A percentile compares a stretch with the other conserved stretches of the same genome.
Evolutionary conservation across 1,139 yeast species (phyloP).

Genomic region (Pichia sp.): DNA sequence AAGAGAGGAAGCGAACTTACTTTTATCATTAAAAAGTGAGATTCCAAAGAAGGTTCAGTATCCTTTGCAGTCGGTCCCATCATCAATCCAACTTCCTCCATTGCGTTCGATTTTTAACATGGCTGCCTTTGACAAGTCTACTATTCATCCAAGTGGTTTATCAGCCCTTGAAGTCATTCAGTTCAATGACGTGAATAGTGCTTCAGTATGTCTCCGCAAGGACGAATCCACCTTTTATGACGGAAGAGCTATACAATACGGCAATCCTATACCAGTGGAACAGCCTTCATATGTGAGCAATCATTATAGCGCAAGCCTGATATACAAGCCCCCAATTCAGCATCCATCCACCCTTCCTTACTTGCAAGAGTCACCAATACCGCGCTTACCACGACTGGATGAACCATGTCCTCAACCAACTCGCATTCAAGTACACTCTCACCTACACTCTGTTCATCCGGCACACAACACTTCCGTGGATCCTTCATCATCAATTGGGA

Average conservation of each 20-base stretch:
- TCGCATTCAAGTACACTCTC: too few species aligned
- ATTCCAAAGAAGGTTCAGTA: not conserved
- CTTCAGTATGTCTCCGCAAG: conserved; percentile 5
- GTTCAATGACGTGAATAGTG: conserved; percentile 6
- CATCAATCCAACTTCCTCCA: conserved; percentile 13
- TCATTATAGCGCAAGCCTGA: too few species aligned
- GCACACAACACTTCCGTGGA: too few species aligned
- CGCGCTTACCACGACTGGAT: too few species aligned
- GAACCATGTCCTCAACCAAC: too few species aligned
- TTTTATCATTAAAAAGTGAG: not conserved
- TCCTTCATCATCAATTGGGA: too few species aligned
- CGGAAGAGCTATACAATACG: conserved; percentile 7
- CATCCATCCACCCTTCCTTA: too few species aligned
- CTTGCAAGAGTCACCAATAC: too few species aligned
- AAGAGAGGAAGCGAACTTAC: not conserved
- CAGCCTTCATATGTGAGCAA: too few species aligned
- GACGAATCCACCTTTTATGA: conserved; percentile 4
- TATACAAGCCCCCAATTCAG: too few species aligned
- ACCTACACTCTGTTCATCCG: too few species aligned
- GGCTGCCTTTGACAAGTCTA: conserved; percentile 17
- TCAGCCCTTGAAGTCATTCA: conserved; percentile 9
- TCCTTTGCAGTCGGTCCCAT: conserved; percentile 1
- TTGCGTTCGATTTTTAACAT: conserved; percentile 11
- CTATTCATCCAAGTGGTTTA: conserved; percentile 17
- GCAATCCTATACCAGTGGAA: too few species aligned